Base-by-base conservation (phyloP, 352 stramenopile species). In the Aphanomyces cochlioides region DNA sequence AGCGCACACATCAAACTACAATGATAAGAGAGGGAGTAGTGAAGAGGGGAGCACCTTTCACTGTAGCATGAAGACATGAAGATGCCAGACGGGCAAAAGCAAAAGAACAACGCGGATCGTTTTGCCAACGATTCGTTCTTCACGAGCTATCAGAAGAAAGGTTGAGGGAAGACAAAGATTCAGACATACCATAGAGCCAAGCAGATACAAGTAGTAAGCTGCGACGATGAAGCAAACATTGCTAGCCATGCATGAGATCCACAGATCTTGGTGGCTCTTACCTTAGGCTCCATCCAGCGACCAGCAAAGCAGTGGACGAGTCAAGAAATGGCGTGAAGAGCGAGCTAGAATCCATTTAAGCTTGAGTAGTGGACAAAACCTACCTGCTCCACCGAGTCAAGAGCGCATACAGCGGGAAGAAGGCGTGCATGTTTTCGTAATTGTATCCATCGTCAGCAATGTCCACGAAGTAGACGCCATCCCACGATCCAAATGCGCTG, bases 1-100 rank as follows among this genome's bases (percentile, higher is more conserved):
- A 90, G 66, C 17, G 88, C 64, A 73, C 82, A 92, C 77, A 92
- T 91, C 56, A 92, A 73, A 67, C 87, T 88, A 69, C 8, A 4
- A 41, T 3, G 12, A 17, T 41, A 34, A 56, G 28, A 53, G 47
- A 58, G 13, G 12, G 47, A 38, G 43, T 53, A 28, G 39, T 8
- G 43, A 13, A 56, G 10, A 6, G 15, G 47, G 39, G 28, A 65
- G 21, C 28, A 89, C 81, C 81, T 95, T 74, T 95, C 87, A 8
- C 81, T 89, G 77, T 95, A 95, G 36, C 90, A 17, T 0, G 85
- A 79, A 2, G 83, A 83, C 83, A 95, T 91, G 72, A 95, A 95
- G 74, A 93, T 87, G 63, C 81, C 86, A 19, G 87, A 92, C 0
- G 87, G 87, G 6, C 79, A 69, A 39, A 95, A 69, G 73, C 79